Evolutionary conservation across 176 grass and related monocot genomes (phyloP), one percentile per base, ranked within the genome.

Genomic region (Secale cereale): DNA sequence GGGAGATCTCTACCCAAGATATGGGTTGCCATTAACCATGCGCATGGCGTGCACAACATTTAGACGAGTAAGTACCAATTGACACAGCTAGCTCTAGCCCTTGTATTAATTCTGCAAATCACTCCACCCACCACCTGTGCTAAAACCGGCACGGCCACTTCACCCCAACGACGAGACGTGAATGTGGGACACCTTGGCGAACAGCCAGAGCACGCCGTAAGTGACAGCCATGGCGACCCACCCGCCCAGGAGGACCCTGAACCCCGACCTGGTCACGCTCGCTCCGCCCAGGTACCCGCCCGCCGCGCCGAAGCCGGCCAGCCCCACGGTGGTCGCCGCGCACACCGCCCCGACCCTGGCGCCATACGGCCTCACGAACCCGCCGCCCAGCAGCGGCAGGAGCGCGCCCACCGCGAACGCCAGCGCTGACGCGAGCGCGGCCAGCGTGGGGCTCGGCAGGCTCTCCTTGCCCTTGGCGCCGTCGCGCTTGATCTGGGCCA

Each of bases 211-310:
- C 40, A 97, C 90, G 10, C 81, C 94, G 65, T 86, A 99, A 2
- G 94, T 97, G 83, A 94, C 72, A 22, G 89, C 30, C 97, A 99
- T 94, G 72, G 94, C 97, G 81, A 94, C 39, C 91, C 97, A 99
- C 0, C 97, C 97, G 26, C 97, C 94, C 0, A 86, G 22, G 69
- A 99, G 71, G 74, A 99, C 94, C 82, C 97, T 85, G 19, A 89
- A 22, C 0, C 69, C 93, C 3, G 91, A 90, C 70, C 54, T 89
- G 8, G 33, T 10, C 78, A 87, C 25, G 45, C 59, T 91, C 1
- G 91, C 80, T 43, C 94, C 94, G 70, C 97, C 97, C 13, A 96
- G 70, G 70, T 89, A 75, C 10, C 75, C 97, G 37, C 97, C 97
- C 1, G 65, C 75, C 1, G 76, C 88, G 45, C 94, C 97, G 64